Conservation (phyloP, 768 basidiomycete species). For the Hygrophoropsis aurantiaca region DNA sequence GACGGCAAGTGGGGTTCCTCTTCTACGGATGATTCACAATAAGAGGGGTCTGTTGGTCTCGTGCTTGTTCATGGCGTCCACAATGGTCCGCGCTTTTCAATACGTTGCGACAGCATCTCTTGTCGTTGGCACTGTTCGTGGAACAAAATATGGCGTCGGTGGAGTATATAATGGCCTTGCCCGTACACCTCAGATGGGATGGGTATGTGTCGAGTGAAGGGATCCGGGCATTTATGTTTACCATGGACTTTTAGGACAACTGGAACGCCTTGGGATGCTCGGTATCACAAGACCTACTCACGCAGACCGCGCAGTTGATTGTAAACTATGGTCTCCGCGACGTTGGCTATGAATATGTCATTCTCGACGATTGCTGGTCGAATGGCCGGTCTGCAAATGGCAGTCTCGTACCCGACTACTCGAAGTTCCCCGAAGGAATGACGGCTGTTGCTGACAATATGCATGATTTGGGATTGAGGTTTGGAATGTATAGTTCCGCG, state of each 20-base stretch:
- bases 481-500: slow-evolving; percentile 54
- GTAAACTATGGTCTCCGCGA: slow-evolving; percentile 43
- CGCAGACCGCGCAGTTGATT: slow-evolving; percentile 36
- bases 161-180: slow-evolving; percentile 36
- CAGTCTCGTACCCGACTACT: slow-evolving; percentile 43
- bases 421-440: slow-evolving; percentile 56
- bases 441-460: slow-evolving; percentile 41
- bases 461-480: slow-evolving; percentile 47
- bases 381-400: not conserved
- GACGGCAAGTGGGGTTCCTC: too few species aligned
- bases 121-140: too few species aligned
- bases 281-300: slow-evolving; percentile 42
- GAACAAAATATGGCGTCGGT: too few species aligned
- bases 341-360: slow-evolving; percentile 51
- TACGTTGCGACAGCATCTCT: too few species aligned
- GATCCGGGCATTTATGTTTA: not conserved
- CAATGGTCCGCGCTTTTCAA: too few species aligned
- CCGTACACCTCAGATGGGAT: slow-evolving; percentile 45
- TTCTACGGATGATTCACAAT: too few species aligned
- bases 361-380: slow-evolving; percentile 41
- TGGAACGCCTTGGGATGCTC: slow-evolving; percentile 29
- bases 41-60: too few species aligned
- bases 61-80: too few species aligned
- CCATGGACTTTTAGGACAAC: not conserved
- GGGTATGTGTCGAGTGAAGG: slow-evolving; percentile 33